Base-by-base conservation (phyloP, 495 filamentous ascomycete genomes). In the Lindgomyces ingoldianus region DNA sequence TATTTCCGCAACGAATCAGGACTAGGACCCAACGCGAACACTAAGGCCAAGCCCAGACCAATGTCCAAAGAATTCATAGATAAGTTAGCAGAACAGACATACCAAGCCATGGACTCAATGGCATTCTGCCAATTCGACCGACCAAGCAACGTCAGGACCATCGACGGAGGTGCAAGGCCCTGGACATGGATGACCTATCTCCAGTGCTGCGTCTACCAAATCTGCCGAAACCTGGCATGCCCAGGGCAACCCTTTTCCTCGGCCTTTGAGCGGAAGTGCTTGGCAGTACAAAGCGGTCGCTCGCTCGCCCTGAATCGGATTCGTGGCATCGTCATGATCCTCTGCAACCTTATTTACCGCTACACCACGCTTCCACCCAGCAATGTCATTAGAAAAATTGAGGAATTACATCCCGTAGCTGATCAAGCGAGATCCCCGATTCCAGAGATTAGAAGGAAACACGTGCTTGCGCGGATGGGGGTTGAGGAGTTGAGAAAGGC, bases 181-280 rank as follows among this genome's bases (percentile, higher is more conserved):
- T 52, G 48, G 48, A 24, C 48, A 4, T 4, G 19, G 6, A 18
- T 25, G 10, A 11, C 4, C 6, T 29, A 24, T 19, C 24, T 52
- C 50, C 10, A 29, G 4, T 54, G 50, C 25, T n/a, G 30, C 3
- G 6, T 54, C 1, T 54, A 54, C 50, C 50, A 54, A 36, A n/a
- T 29, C 14, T 54, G 3, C 4, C 50, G 50, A 24, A 33, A 54
- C 50, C 50, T 54, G 9, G 50, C 50, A 10, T 18, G 24, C 24
- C 24, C 24, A 2, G 14, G 16, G 11, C 50, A 54, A 30, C 25
- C 27, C 29, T 54, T 54, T 29, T 10, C 24, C 10, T 6, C 25
- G 11, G 18, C 16, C 27, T 54, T 54, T 18, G 27, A 16, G 4
- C 11, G 50, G 3, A 14, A 16, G 50, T 18, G 4, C 4, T 29